Base-by-base conservation (phyloP, 2,329 filamentous ascomycete species). In the Niveomyces coronatus region DNA sequence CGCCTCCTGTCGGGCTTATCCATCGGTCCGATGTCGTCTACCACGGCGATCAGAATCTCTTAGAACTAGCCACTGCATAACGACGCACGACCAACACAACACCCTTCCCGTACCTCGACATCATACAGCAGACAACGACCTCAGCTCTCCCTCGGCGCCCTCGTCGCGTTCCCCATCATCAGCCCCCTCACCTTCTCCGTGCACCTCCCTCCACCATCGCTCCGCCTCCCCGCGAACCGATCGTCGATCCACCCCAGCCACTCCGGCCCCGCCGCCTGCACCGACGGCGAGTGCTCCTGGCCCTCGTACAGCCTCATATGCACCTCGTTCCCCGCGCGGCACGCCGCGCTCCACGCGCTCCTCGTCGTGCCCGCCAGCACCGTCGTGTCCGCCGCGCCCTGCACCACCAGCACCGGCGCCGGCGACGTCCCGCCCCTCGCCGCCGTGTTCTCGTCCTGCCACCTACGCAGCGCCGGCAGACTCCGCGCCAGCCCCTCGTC, bases 401-500 rank as follows among this genome's bases (percentile, higher is more conserved):
- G 42, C 6, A 46, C 17, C 6, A 46, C 39, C 14, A 46, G 28
- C n/a, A 46, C 40, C 7, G 44, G 44, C 29, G 42, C 39, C 13
- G 37, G 40, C 17, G 42, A 42, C 16, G 11, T 8, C 15, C 35
- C 35, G 3, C 39, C 39, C 13, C 19, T 34, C 18, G 44, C 42
- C 2, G 44, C 34, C 7, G 37, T 10, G 4, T 40, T 14, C 2
- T 24, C 22, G 4, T 17, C 10, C 37, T 46, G 39, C 44, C 44
- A 46, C 16, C 20, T 16, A 6, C 19, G 35, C 16, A 44, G 22
- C 13, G 9, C 27, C 2, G 23, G 6, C 16, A 13, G 16, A 19
- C 29, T 14, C 22, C 13, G 9, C n/a, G 10, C 16, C 13, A 35
- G 14, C 7, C 31, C 37, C 1, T 18, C 22, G 13, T 6, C 6